Evolutionary conservation across 176 grass and related monocot genomes (phyloP).

Genomic region (Tuctoria greenei): DNA sequence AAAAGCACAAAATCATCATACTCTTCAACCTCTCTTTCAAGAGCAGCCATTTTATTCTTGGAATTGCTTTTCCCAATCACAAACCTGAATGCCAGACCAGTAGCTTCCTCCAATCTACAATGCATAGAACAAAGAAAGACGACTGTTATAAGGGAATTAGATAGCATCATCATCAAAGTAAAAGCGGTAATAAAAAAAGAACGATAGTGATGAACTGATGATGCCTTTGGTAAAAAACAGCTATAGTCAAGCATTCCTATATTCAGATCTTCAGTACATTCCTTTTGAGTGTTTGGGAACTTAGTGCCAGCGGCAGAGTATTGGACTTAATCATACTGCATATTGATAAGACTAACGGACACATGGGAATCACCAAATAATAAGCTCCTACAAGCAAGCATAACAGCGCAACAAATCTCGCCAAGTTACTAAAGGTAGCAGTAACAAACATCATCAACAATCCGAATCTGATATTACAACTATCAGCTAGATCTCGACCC

Average conservation of each 20-base stretch:
- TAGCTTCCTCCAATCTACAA: conserved; percentile 86
- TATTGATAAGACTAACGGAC: background rate
- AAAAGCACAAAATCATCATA: conserved; percentile 97
- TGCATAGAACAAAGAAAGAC: background rate
- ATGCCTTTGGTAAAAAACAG: background rate
- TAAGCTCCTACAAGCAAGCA: background rate
- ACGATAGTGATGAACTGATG: background rate
- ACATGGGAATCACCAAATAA: background rate
- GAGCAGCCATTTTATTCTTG: conserved; percentile 82
- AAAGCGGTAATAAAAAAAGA: conserved; percentile 1
- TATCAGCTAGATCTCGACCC: conserved; percentile 40
- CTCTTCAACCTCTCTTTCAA: conserved; percentile 81
- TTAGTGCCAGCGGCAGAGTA: background rate
- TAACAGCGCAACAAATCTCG: background rate
- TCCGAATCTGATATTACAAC: background rate
- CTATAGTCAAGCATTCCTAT: background rate
- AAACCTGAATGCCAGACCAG: conserved; percentile 85
- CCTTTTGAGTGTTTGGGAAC: background rate
- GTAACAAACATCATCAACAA: background rate
- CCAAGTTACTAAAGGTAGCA: background rate
- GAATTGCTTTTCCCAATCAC: conserved; percentile 88
- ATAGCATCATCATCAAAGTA: background rate
- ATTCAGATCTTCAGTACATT: background rate
- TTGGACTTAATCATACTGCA: background rate
- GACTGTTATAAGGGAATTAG: background rate